Percentiles rank a stretch among this genome's conserved stretches.
These are phyloP conservation scores for Fusarium marasasianum DNA, from an alignment of 2,329 filamentous ascomycete genomes.

Conservation along the genomic window DNA sequence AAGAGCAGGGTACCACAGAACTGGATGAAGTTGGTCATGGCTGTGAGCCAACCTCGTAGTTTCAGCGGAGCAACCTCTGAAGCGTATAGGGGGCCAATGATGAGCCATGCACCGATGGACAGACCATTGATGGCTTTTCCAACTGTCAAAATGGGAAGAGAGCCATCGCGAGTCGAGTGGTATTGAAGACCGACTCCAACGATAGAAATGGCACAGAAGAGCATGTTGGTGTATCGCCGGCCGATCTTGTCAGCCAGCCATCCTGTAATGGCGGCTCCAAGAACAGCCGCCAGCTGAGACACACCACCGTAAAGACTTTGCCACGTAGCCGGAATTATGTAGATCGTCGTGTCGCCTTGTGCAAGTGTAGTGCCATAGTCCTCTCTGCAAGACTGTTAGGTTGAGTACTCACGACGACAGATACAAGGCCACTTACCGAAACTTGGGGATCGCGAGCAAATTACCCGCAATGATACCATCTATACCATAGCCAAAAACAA, in stretches of 20 bases:
- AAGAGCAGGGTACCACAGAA: neutral
- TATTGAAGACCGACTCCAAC: constrained; percentile 51
- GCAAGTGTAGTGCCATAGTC: neutral
- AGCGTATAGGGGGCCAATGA: neutral
- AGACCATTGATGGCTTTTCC: constrained; percentile 46
- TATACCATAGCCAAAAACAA: constrained; percentile 10
- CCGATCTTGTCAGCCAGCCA: constrained; percentile 4
- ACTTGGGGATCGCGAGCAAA: constrained; percentile 6
- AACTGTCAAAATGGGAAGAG: neutral
- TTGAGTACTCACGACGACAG: no score
- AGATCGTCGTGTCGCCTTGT: neutral
- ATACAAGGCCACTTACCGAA: neutral
- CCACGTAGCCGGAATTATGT: neutral
- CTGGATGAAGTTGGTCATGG: neutral
- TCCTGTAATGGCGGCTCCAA: neutral
- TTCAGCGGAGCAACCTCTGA: neutral
- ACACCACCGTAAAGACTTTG: neutral
- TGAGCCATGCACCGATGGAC: neutral
- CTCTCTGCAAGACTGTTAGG: no score
- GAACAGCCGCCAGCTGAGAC: neutral
- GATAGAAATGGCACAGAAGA: constrained; percentile 5
- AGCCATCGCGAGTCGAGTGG: neutral
- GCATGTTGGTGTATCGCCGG: constrained; percentile 1
- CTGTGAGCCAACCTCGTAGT: neutral
- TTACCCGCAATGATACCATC: constrained; percentile 13